Conservation (phyloP, 805 yeast genomes). For the Pichia heedii region DNA sequence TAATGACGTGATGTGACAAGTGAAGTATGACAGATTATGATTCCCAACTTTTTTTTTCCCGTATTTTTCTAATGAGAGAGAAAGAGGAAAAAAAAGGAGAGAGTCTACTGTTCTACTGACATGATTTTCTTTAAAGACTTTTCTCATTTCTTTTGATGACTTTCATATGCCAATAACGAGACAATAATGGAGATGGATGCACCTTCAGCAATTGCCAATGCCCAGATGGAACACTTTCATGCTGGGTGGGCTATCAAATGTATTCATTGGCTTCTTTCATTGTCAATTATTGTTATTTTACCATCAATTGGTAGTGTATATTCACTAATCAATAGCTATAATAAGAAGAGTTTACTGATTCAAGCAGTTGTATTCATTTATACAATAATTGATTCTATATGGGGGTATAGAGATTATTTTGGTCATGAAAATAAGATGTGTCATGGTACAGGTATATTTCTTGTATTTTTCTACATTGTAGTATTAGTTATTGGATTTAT, state of each 20-base stretch:
- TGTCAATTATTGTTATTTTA: slow-evolving; percentile 35
- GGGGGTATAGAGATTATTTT: slow-evolving; percentile 51
- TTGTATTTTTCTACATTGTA: slow-evolving; percentile 37
- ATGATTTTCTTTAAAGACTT: too few relatives aligned
- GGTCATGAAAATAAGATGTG: slow-evolving; percentile 63
- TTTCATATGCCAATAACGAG: too few relatives aligned
- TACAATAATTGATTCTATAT: slow-evolving; percentile 44
- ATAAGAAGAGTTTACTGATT: background rate
- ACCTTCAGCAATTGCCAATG: slow-evolving; percentile 13
- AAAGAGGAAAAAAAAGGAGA: too few relatives aligned
- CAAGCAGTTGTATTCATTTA: slow-evolving; percentile 25
- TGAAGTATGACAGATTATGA: too few relatives aligned
- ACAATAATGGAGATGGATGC: slow-evolving; percentile 14
- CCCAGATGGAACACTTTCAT: slow-evolving; percentile 8
- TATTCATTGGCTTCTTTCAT: slow-evolving; percentile 3
- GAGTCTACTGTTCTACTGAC: too few relatives aligned
- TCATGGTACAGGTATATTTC: slow-evolving; percentile 59
- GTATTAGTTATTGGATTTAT: slow-evolving; percentile 42
- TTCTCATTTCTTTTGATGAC: too few relatives aligned
- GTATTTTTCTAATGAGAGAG: too few relatives aligned
- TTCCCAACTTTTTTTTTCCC: too few relatives aligned
- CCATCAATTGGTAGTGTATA: slow-evolving; percentile 51
- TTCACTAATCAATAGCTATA: slow-evolving; percentile 19
- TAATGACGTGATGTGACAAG: too few relatives aligned
- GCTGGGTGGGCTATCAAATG: slow-evolving; percentile 22